phyloP scores from a whole-genome alignment of 768 basidiomycete genomes.

The Lentinula lateritia region DNA sequence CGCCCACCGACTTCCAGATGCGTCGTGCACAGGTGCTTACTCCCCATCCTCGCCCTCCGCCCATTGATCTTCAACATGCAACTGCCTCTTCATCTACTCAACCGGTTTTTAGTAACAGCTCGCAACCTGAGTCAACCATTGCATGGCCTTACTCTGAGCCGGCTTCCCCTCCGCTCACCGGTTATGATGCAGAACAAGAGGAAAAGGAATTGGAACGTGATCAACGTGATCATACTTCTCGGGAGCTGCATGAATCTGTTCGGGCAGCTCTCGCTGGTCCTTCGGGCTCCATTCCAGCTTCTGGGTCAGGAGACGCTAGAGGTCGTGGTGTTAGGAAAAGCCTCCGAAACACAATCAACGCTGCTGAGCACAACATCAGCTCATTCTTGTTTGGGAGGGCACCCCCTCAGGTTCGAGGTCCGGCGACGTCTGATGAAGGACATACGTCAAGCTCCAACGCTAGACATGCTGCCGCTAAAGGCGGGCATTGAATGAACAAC shows the following conservation, averaged over 20 bases:
- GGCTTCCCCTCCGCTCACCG: constrained; percentile 25
- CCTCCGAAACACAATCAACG: constrained; percentile 60
- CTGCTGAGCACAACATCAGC: constrained; percentile 66
- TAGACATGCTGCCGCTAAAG: neutral
- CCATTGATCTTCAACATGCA: neutral
- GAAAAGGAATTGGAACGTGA: constrained; percentile 9
- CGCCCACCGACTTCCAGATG: neutral
- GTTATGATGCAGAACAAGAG: constrained; percentile 1
- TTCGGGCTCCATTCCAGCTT: neutral
- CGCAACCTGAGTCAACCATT: constrained; percentile 11
- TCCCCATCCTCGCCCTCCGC: constrained; percentile 3
- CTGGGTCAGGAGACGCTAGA: constrained; percentile 42
- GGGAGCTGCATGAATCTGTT: constrained; percentile 38
- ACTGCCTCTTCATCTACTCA: neutral
- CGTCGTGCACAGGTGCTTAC: constrained; percentile 2
- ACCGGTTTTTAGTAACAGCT: neutral
- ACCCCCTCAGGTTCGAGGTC: constrained; percentile 13
- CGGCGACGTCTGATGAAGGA: neutral
- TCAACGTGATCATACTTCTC: constrained; percentile 12
- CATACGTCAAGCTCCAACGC: neutral
- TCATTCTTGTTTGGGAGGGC: constrained; percentile 61
- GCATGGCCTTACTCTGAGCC: constrained; percentile 43
- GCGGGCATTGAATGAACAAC: neutral
- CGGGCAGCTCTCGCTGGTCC: constrained; percentile 16
- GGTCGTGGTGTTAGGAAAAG: constrained; percentile 62